Evolutionary conservation across 495 filamentous ascomycete species (phyloP).

Genomic region (Xylaria telfairii): DNA sequence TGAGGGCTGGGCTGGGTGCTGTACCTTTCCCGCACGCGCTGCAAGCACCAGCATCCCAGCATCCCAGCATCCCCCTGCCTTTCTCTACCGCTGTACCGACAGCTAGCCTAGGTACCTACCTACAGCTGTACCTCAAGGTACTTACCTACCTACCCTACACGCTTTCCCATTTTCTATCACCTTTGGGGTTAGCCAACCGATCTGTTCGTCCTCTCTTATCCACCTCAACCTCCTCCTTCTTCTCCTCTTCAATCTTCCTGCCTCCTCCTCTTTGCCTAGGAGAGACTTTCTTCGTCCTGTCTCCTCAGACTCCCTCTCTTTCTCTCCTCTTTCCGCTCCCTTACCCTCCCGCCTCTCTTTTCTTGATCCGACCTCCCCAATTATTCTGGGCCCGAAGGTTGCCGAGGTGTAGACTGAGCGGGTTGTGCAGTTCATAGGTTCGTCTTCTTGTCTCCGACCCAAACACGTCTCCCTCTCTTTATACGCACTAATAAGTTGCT

Average conservation of each 20-base stretch:
- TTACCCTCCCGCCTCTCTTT: conserved; percentile 36
- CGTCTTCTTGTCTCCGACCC: background rate
- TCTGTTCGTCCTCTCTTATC: conserved; percentile 39
- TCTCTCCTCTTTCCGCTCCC: conserved; percentile 40
- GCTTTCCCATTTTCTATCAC: conserved; percentile 19
- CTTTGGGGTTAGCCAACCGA: conserved; percentile 30
- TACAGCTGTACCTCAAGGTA: conserved; percentile 17
- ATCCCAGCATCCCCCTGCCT: background rate
- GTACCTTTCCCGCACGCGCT: conserved; percentile 5
- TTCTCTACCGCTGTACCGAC: conserved; percentile 11
- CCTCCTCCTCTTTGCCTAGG: conserved; percentile 49
- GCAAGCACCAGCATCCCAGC: conserved; percentile 1
- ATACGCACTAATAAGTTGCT: background rate
- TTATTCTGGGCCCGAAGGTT: conserved; percentile 38
- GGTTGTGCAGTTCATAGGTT: conserved; percentile 7
- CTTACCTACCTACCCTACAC: background rate
- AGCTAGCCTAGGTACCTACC: conserved; percentile 15
- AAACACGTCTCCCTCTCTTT: too few species aligned
- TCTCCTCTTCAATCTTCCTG: conserved; percentile 48
- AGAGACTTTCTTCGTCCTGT: conserved; percentile 45
- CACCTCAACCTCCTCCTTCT: conserved; percentile 45
- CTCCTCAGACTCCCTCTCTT: conserved; percentile 42
- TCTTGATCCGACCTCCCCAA: conserved; percentile 45
- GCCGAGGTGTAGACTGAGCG: conserved; percentile 38
- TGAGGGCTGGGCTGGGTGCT: background rate